A percentile compares a stretch with the other conserved stretches of the same genome.
Conservation (phyloP, 495 filamentous ascomycete species). For the Cercophora sp. region DNA sequence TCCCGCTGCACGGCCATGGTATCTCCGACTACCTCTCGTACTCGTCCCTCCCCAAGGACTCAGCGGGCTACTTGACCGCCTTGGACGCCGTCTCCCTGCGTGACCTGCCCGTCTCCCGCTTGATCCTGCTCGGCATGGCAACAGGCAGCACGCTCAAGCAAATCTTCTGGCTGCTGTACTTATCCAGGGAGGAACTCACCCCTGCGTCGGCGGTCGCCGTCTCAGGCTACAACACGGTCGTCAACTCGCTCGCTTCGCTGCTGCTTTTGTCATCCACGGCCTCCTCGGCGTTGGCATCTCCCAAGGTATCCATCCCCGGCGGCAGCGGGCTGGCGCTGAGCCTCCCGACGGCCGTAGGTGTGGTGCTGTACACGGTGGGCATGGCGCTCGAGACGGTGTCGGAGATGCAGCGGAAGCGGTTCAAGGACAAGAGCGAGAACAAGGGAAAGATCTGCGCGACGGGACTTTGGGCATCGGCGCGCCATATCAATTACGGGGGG, state of each 20-base stretch:
- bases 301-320: slow-evolving; percentile 11
- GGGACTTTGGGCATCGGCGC: slow-evolving; percentile 49
- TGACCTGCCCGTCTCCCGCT: slow-evolving; percentile 27
- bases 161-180: slow-evolving; percentile 38
- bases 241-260: slow-evolving; percentile 46
- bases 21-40: background rate
- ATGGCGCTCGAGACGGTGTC: slow-evolving; percentile 45
- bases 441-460: slow-evolving; percentile 50
- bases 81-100: background rate
- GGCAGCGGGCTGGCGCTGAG: slow-evolving; percentile 1
- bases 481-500: slow-evolving; percentile 58
- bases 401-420: slow-evolving; percentile 50
- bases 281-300: slow-evolving; percentile 29
- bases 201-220: slow-evolving; percentile 31
- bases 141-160: slow-evolving; percentile 49
- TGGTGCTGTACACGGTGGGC: slow-evolving; percentile 42
- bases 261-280: slow-evolving; percentile 40
- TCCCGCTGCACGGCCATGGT: slow-evolving; percentile 18
- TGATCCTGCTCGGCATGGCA: slow-evolving; percentile 47
- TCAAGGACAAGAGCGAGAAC: slow-evolving; percentile 52
- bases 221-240: slow-evolving; percentile 40
- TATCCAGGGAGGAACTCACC: slow-evolving; percentile 44
- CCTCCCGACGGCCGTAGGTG: slow-evolving; percentile 38
- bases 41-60: background rate
- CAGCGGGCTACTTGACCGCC: background rate